Evolutionary conservation across 1,284 basidiomycete genomes (phyloP).

Genomic region (Xerocomus amazonicus): DNA sequence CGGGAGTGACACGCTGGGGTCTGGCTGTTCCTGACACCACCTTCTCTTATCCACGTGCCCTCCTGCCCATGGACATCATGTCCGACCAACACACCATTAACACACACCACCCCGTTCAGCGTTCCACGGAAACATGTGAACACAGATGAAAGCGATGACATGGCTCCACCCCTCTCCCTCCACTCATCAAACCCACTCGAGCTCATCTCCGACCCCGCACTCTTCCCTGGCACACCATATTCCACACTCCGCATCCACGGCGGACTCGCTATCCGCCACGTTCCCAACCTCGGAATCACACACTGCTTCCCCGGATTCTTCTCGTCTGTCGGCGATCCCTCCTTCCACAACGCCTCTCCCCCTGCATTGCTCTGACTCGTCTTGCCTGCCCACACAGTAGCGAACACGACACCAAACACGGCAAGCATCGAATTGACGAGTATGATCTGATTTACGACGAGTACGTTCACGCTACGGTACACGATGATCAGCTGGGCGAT

Average conservation of each 20-base stretch:
- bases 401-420: slow-evolving; percentile 30
- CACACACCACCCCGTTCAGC: background rate
- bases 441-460: slow-evolving; percentile 28
- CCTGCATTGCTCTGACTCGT: slow-evolving; percentile 1
- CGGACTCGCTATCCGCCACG: slow-evolving; percentile 20
- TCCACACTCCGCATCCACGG: background rate
- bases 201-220: background rate
- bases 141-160: background rate
- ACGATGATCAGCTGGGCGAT: slow-evolving; percentile 32
- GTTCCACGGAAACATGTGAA: background rate
- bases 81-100: background rate
- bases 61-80: background rate
- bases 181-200: background rate
- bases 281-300: slow-evolving; percentile 15
- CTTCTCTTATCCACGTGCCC: background rate
- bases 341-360: background rate
- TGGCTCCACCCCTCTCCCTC: background rate
- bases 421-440: slow-evolving; percentile 27
- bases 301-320: slow-evolving; percentile 3
- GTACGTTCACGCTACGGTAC: slow-evolving; percentile 20
- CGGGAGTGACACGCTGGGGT: too few species aligned
- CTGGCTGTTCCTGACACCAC: background rate
- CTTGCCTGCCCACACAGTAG: slow-evolving; percentile 21
- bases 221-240: background rate
- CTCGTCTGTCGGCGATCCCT: background rate